Evolutionary conservation across 768 basidiomycete species (phyloP), one percentile per base, ranked within the genome.

Genomic region (Gymnopilus junonius): DNA sequence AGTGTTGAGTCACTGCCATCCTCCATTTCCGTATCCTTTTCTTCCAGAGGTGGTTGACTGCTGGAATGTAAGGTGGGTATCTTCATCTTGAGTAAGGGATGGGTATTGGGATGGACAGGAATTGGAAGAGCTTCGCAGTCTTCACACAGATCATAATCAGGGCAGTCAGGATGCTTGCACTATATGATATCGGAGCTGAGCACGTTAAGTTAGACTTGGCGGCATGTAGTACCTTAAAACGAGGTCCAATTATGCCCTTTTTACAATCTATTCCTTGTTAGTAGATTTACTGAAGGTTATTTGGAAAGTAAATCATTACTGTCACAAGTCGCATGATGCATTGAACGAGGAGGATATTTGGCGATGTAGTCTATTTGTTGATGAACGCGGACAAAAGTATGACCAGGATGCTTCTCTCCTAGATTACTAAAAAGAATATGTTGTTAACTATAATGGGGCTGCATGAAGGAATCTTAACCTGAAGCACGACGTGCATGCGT

Each of bases 161-260:
- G 81, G 75, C 94, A 96, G 6, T 78, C 76, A 11, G 85, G 81
- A 70, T 94, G 87, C 85, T 92, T 87, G 76, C 94, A 96, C 89
- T 92, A 65, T 3, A 20, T 10, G 31, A 64, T 54, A 40, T 27
- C 3, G 37, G 50, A 34, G 63, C 57, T 35, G 17, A 23, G 17
- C 43, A 25, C 23, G 43, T 37, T 14, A 40, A 34, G 55, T 70
- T 17, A 62, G 55, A 60, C 1, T 17, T 31, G 68, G 74, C 59
- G n/a, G n/a, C n/a, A n/a, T n/a, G n/a, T n/a, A n/a, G n/a, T 46
- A 89, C 90, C 82, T 94, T 95, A 75, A 87, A 95, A 17, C 93
- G 87, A 58, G 82, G 72, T 2, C 91, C 92, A 23, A 63, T 69
- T 56, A 95, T 89, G 5, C 72, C 70, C 53, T 78, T 77, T 11